Evolutionary conservation across 169 alveolate genomes (phyloP).

Genomic region (Plasmodium cynomolgi): DNA sequence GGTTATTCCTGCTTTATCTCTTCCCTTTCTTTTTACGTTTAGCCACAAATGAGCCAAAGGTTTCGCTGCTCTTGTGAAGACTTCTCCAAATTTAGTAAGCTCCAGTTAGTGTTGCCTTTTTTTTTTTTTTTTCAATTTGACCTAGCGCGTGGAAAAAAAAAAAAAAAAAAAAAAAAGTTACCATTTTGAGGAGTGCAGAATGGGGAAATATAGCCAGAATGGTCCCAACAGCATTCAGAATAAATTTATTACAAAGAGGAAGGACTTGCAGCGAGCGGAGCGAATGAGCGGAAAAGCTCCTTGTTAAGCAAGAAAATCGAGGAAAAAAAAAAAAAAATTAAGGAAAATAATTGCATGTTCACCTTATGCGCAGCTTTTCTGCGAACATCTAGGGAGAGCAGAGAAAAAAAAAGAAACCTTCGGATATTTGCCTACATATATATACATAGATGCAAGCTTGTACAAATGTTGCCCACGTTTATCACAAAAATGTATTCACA

Average conservation of each 20-base stretch:
- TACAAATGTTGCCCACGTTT: not conserved
- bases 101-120: not conserved
- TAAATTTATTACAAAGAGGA: not conserved
- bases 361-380: not conserved
- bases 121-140: not conserved
- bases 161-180: too few species aligned
- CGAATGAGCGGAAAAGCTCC: not conserved
- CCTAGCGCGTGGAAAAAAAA: not conserved
- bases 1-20: not conserved
- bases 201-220: not conserved
- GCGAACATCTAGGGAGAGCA: not conserved
- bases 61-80: not conserved
- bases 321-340: not conserved
- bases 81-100: not conserved
- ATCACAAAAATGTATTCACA: not conserved
- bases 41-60: not conserved
- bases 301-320: not conserved
- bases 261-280: not conserved
- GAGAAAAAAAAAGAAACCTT: not conserved
- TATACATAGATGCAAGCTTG: not conserved
- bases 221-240: not conserved
- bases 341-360: not conserved
- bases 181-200: not conserved
- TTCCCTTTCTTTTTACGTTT: not conserved
- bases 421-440: not conserved